These are phyloP conservation scores for Furcasterigmium furcatum DNA, from an alignment of 2,329 filamentous ascomycete genomes.

Conservation along the genomic window DNA sequence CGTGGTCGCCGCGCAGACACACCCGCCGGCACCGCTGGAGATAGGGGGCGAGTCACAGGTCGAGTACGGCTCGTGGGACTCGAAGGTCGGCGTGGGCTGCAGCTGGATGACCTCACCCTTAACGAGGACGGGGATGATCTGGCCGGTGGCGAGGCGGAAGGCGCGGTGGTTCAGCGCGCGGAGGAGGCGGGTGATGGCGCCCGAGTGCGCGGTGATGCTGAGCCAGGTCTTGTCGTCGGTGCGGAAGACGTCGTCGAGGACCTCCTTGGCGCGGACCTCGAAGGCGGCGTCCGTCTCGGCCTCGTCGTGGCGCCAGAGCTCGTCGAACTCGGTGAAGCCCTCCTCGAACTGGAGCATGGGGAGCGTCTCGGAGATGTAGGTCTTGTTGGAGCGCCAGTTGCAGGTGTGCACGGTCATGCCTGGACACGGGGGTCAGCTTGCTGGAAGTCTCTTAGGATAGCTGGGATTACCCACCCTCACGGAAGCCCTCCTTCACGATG, in stretches of 20 bases:
- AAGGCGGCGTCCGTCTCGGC: constrained; percentile 45
- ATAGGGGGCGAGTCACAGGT: constrained; percentile 42
- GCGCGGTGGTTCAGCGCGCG: constrained; percentile 56
- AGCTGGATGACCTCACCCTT: constrained; percentile 45
- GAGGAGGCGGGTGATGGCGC: constrained; percentile 50
- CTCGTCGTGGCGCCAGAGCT: constrained; percentile 37
- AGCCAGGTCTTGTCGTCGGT: constrained; percentile 52
- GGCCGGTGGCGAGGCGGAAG: constrained; percentile 63
- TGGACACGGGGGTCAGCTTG: neutral
- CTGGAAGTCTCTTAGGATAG: no score
- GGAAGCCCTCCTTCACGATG: constrained; percentile 59
- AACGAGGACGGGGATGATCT: constrained; percentile 65
- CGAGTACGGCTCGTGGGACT: constrained; percentile 32
- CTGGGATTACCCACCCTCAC: constrained; percentile 53
- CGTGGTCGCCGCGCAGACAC: constrained; percentile 31
- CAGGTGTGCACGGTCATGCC: constrained; percentile 66
- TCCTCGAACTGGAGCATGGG: constrained; percentile 55
- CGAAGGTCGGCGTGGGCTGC: constrained; percentile 25
- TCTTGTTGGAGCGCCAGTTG: constrained; percentile 55
- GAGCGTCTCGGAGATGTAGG: constrained; percentile 48
- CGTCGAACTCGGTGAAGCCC: constrained; percentile 55
- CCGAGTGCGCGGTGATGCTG: constrained; percentile 58
- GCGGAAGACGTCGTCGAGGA: constrained; percentile 55
- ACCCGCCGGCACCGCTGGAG: constrained; percentile 38
- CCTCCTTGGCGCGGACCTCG: constrained; percentile 41